phyloP scores from a whole-genome alignment of 1,284 basidiomycete species.

The Leccinum subfulvum region DNA sequence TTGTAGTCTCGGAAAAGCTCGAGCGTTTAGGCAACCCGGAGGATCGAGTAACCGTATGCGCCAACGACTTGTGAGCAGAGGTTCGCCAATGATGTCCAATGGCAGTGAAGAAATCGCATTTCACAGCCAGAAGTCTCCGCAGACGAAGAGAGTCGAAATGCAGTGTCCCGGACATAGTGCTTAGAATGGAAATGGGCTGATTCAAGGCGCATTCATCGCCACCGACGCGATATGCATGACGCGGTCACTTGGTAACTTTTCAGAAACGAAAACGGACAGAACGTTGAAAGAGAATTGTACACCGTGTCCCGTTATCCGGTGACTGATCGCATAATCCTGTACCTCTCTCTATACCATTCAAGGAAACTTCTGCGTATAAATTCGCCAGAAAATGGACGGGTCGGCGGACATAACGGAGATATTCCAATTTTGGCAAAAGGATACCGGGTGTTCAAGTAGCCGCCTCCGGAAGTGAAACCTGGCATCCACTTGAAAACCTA shows the following conservation, averaged over 20 bases:
- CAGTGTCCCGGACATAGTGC: conserved; percentile 21
- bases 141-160: conserved; percentile 28
- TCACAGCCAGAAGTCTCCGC: conserved; percentile 36
- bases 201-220: conserved; percentile 34
- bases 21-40: conserved; percentile 32
- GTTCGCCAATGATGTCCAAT: conserved; percentile 20
- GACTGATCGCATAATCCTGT: conserved; percentile 27
- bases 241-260: conserved; percentile 7
- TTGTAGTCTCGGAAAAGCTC: conserved; percentile 29
- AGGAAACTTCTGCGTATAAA: neutral
- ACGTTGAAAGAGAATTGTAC: conserved; percentile 7
- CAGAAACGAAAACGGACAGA: conserved; percentile 10
- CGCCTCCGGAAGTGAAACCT: conserved; percentile 18
- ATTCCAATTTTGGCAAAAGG: conserved; percentile 1
- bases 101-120: conserved; percentile 32
- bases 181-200: conserved; percentile 15
- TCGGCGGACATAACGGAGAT: conserved; percentile 8
- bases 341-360: conserved; percentile 1
- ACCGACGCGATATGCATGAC: conserved; percentile 26
- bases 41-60: conserved; percentile 31
- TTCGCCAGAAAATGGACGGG: neutral
- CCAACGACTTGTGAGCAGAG: conserved; percentile 21
- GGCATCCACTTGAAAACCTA: conserved; percentile 2
- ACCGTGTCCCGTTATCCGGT: conserved; percentile 26
- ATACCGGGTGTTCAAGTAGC: conserved; percentile 22